These are phyloP conservation scores for Canariomyces notabilis DNA, from an alignment of 2,329 filamentous ascomycete genomes.

Conservation along the genomic window DNA sequence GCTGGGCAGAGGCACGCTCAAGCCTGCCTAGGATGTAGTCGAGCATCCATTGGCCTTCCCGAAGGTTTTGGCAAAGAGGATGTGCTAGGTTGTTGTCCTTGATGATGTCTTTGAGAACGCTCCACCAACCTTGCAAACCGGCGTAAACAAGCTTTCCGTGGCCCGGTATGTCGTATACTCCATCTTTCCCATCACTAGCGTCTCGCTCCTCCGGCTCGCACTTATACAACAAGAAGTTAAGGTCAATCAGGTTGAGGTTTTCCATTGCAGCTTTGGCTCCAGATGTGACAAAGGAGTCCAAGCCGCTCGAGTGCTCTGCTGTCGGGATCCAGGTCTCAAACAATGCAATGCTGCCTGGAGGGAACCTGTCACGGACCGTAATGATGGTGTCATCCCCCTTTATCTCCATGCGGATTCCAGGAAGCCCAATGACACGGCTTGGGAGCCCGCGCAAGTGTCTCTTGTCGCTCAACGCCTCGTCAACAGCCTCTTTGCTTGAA, in stretches of 20 bases:
- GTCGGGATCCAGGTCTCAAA: constrained; percentile 95
- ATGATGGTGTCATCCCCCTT: constrained; percentile 72
- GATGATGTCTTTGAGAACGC: constrained; percentile 77
- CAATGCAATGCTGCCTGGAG: constrained; percentile 87
- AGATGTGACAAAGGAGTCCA: constrained; percentile 82
- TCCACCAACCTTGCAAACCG: constrained; percentile 99
- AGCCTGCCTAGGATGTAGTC: constrained; percentile 81
- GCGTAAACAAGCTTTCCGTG: constrained; percentile 86
- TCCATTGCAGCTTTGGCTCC: constrained; percentile 75
- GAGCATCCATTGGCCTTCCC: constrained; percentile 85
- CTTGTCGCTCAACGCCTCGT: constrained; percentile 62
- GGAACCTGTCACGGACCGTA: constrained; percentile 74
- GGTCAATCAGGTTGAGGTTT: constrained; percentile 68
- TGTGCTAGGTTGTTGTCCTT: constrained; percentile 87
- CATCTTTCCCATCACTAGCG: constrained; percentile 71
- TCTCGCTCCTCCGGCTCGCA: constrained; percentile 86
- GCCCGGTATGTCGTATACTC: constrained; percentile 82
- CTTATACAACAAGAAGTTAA: constrained; percentile 88
- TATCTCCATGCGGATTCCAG: constrained; percentile 68
- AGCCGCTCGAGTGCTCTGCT: constrained; percentile 73
- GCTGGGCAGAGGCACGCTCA: constrained; percentile 61
- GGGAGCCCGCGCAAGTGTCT: constrained; percentile 75
- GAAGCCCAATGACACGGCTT: constrained; percentile 69
- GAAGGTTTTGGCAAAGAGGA: constrained; percentile 86
- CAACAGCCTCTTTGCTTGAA: constrained; percentile 62